These are phyloP conservation scores for Kwoniella dejecticola DNA, from an alignment of 768 basidiomycete species.

Conservation along the genomic window DNA sequence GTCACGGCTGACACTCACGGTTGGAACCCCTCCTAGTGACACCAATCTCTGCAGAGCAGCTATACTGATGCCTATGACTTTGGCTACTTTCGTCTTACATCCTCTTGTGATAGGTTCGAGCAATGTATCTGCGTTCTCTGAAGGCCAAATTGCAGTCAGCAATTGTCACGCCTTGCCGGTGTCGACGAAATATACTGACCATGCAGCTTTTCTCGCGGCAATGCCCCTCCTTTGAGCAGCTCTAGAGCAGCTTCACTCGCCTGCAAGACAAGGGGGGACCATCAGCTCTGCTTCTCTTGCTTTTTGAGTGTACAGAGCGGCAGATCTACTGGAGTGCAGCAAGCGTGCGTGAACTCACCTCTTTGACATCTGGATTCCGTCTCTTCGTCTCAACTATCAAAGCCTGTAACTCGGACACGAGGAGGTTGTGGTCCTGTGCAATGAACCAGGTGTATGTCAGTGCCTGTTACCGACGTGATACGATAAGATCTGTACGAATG, in stretches of 20 bases:
- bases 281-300: background rate
- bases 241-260: constrained; percentile 49
- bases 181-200: constrained; percentile 15
- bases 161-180: background rate
- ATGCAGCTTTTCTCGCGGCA: constrained; percentile 10
- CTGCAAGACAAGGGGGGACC: constrained; percentile 11
- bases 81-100: constrained; percentile 86
- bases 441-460: background rate
- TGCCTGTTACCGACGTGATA: background rate
- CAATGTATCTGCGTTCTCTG: constrained; percentile 68
- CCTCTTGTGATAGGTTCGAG: constrained; percentile 90
- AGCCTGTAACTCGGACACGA: constrained; percentile 61
- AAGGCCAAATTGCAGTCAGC: constrained; percentile 26
- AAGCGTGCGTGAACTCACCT: constrained; percentile 61
- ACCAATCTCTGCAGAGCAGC: constrained; percentile 90
- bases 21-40: constrained; percentile 74
- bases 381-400: constrained; percentile 83
- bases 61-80: constrained; percentile 88
- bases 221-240: constrained; percentile 33
- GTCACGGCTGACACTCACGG: constrained; percentile 32
- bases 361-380: constrained; percentile 89
- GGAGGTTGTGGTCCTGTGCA: constrained; percentile 50
- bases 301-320: background rate
- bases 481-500: background rate
- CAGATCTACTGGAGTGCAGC: too few relatives aligned